Evolutionary conservation across 768 basidiomycete genomes (phyloP), one percentile per base, ranked within the genome.

Genomic region (Mycena maculata): DNA sequence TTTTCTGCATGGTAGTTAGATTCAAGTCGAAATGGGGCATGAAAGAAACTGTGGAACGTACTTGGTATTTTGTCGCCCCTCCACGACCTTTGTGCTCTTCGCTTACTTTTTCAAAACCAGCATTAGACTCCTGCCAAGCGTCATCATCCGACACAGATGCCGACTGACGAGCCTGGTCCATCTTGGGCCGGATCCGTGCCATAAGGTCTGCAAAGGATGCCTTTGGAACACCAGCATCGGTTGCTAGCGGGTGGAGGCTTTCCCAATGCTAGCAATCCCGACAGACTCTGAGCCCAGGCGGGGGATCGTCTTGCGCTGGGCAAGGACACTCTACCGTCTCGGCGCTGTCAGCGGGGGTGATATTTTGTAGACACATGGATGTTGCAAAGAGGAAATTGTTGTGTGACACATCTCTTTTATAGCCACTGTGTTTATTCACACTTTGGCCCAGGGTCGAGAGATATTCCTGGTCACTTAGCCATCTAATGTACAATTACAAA

Each of bases 181-280:
- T 25, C 30, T 36, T 28, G 27, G 56, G 42, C 44, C 33, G 45
- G 18, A 58, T 3, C 2, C 30, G 20, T 8, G 56, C 56, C 42
- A 45, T 44, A 3, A 58, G n/a, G 30, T 47, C 44, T 8, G 56
- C 56, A 11, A 58, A 31, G 31, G 12, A 16, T 1, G 10, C 36
- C 31, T 45, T 47, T 1, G 56, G 30, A 8, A 25, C n/a, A n/a
- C n/a, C n/a, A n/a, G n/a, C n/a, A n/a, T n/a, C 11, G n/a, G n/a
- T n/a, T n/a, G n/a, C n/a, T n/a, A n/a, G n/a, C 4, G 56, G 20
- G 16, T 58, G 56, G 20, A 44, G 9, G 13, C 30, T 45, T 42
- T 58, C 56, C 56, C 56, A 58, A 13, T 58, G 56, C 30, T 31
- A 20, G 56, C 56, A 58, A 22, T 58, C 56, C 1, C 44, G 56